Base-by-base conservation (phyloP, 495 filamentous ascomycete genomes). In the Hypoxylon perforatum region DNA sequence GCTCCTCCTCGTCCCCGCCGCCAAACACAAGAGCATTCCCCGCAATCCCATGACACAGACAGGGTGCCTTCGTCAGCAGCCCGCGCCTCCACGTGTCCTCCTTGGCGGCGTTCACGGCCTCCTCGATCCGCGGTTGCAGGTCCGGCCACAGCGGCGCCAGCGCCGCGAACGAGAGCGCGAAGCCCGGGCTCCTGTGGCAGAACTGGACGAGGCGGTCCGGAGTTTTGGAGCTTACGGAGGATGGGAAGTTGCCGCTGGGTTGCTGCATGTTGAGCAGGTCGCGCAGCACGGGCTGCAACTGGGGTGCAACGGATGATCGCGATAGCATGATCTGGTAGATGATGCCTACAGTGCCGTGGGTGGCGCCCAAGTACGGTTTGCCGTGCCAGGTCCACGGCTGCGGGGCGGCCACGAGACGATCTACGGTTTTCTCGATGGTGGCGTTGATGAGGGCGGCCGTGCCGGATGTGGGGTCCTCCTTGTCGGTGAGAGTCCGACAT, bases 111-210 rank as follows among this genome's bases (percentile, higher is more conserved):
- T 30, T 36, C 4, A 89, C 70, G 0, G 82, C 85, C 7, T 35
- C 49, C 11, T 85, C 80, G 39, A 90, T 87, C 41, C 69, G 71
- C 0, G 70, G 71, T 11, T 73, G 48, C 21, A 88, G 65, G 3
- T 55, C 64, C 0, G 85, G 82, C 61, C 88, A 89, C 61, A 79
- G 73, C 19, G 77, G 67, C 23, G 76, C 62, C 53, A 90, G 76
- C 5, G 81, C 76, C 1, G 77, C 12, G 17, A 90, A 78, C 15
- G 86, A 85, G 3, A 82, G 18, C 0, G 87, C 71, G n/a, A 89
- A 80, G 0, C 87, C 88, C 0, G 88, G 86, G 1, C 85, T 88
- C 12, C 88, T 88, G 66, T 90, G 88, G 70, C 88, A 90, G 69
- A 89, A 85, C 73, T 90, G 88, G 2, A 90, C 86, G 1, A 89